These are phyloP conservation scores for Tetrapisispora namnaoensis DNA, from an alignment of 805 yeast species.

Conservation along the genomic window DNA sequence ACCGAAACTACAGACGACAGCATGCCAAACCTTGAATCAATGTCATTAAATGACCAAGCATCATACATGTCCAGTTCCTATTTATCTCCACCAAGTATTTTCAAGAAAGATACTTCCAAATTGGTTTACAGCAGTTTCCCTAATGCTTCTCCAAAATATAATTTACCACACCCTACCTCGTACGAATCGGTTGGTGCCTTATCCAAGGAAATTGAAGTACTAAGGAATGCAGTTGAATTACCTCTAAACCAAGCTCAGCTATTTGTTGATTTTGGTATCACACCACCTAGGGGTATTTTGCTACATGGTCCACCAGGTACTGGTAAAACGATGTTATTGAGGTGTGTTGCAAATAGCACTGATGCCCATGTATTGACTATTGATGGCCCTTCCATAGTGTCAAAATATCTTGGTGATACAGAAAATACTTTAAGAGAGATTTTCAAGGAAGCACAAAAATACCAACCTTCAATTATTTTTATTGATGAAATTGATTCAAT, in stretches of 20 bases:
- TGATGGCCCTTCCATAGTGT: conserved; percentile 85
- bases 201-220: conserved; percentile 44
- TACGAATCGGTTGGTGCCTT: conserved; percentile 74
- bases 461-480: conserved; percentile 79
- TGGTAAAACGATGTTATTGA: conserved; percentile 82
- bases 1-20: conserved; percentile 25
- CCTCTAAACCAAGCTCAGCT: conserved; percentile 72
- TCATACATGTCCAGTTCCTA: conserved; percentile 9
- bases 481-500: conserved; percentile 92
- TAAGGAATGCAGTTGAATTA: conserved; percentile 61
- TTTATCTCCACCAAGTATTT: conserved; percentile 41
- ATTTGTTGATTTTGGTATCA: conserved; percentile 75
- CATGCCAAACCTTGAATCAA: conserved; percentile 32
- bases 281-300: conserved; percentile 89
- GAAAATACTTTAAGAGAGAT: conserved; percentile 74
- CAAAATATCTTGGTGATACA: conserved; percentile 90
- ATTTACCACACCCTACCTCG: conserved; percentile 34
- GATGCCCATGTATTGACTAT: conserved; percentile 79
- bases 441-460: conserved; percentile 75
- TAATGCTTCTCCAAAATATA: conserved; percentile 32
- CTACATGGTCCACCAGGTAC: conserved; percentile 97
- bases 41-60: conserved; percentile 8
- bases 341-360: conserved; percentile 69
- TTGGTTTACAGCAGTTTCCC: conserved; percentile 17
- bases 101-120: conserved; percentile 29